These are phyloP conservation scores for Eutypa lata DNA, from an alignment of 2,329 filamentous ascomycete species.

Conservation along the genomic window DNA sequence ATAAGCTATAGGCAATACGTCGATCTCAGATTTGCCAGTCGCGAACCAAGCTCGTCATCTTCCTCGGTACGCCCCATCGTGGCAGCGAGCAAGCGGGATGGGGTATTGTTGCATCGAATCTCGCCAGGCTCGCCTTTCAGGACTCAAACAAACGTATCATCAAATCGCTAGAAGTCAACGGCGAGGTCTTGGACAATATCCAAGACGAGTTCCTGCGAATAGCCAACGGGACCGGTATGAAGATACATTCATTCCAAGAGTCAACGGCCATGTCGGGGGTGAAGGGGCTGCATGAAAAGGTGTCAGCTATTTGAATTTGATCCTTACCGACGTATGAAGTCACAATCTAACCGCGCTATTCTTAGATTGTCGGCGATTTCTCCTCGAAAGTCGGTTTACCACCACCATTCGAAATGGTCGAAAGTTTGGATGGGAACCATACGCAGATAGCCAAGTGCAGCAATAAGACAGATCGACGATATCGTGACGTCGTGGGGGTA, in stretches of 20 bases:
- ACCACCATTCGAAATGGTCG: constrained; percentile 29
- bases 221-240: constrained; percentile 20
- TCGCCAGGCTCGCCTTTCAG: constrained; percentile 29
- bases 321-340: too few relatives aligned
- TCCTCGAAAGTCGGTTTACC: constrained; percentile 37
- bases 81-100: constrained; percentile 30
- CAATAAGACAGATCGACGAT: constrained; percentile 25
- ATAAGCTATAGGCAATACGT: constrained; percentile 24
- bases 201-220: constrained; percentile 32
- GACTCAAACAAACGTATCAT: constrained; percentile 32
- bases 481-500: constrained; percentile 26
- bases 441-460: constrained; percentile 34
- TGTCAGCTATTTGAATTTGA: too few relatives aligned
- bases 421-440: constrained; percentile 38
- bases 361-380: constrained; percentile 36
- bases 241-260: constrained; percentile 39
- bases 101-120: constrained; percentile 30
- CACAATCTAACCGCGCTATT: too few relatives aligned
- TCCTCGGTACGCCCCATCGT: constrained; percentile 39
- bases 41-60: constrained; percentile 32
- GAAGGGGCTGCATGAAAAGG: constrained; percentile 31
- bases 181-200: constrained; percentile 35
- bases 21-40: constrained; percentile 22
- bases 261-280: constrained; percentile 30
- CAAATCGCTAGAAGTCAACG: constrained; percentile 28